Percentiles rank a stretch among this genome's conserved stretches.
phyloP scores from a whole-genome alignment of 2,329 filamentous ascomycete species.

The Cadophora sp. region DNA sequence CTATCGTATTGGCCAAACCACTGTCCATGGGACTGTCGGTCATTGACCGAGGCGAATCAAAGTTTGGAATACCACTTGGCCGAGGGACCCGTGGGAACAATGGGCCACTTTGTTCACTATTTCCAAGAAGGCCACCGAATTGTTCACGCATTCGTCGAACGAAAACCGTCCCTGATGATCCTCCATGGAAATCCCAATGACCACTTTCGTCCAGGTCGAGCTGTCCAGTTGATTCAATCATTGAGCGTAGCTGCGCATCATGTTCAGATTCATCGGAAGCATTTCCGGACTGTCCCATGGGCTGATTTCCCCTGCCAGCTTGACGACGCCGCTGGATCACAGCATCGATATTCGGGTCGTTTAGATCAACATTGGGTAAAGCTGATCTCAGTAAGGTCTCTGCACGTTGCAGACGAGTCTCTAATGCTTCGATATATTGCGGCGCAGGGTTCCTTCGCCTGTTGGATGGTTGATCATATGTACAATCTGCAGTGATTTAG shows the following conservation, averaged over 20 bases:
- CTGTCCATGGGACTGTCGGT: slow-evolving; percentile 42
- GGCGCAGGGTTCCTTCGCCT: slow-evolving; percentile 74
- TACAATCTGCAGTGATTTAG: slow-evolving; percentile 62
- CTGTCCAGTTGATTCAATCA: slow-evolving; percentile 92
- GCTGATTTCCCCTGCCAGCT: slow-evolving; percentile 48
- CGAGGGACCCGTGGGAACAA: slow-evolving; percentile 61
- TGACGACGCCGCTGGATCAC: slow-evolving; percentile 65
- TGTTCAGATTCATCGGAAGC: slow-evolving; percentile 49
- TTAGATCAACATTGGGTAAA: slow-evolving; percentile 72
- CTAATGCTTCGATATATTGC: slow-evolving; percentile 76
- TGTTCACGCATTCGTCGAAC: slow-evolving; percentile 86
- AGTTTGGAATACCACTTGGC: slow-evolving; percentile 45
- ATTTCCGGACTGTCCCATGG: slow-evolving; percentile 22
- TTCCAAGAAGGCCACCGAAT: slow-evolving; percentile 76
- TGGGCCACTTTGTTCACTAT: slow-evolving; percentile 59
- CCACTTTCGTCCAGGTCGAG: slow-evolving; percentile 91
- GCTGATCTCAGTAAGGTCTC: slow-evolving; percentile 68
- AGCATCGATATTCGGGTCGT: slow-evolving; percentile 83
- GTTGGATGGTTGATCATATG: slow-evolving; percentile 81
- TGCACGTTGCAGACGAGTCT: slow-evolving; percentile 72
- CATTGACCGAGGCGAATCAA: slow-evolving; percentile 43
- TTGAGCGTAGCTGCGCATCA: slow-evolving; percentile 83
- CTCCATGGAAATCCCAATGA: slow-evolving; percentile 93
- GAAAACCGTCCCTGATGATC: slow-evolving; percentile 91
- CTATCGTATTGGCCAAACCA: slow-evolving; percentile 50